Conservation (phyloP, 1,139 yeast species). For the Magnusiomyces suaveolens region DNA sequence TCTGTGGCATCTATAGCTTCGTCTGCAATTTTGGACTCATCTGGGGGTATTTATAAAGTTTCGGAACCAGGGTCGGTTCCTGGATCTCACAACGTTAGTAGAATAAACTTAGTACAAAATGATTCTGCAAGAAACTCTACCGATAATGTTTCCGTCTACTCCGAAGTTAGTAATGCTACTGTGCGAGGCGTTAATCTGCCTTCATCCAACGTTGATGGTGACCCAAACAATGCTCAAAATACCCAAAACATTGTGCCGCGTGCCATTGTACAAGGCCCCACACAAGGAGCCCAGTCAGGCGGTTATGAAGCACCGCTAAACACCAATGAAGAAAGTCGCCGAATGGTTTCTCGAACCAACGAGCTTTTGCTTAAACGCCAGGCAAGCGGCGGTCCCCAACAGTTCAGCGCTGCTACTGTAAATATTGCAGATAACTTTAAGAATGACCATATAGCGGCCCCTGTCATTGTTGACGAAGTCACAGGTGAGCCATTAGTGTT, state of each 20-base stretch:
- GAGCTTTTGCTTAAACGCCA: constrained; percentile 1
- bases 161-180: constrained; percentile 1
- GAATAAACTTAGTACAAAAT: not conserved
- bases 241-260: not conserved
- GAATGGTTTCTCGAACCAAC: not conserved
- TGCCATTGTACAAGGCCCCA: not conserved
- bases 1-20: not conserved
- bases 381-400: not conserved
- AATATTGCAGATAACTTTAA: constrained; percentile 2
- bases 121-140: not conserved
- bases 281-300: not conserved
- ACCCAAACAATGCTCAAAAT: not conserved
- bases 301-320: constrained; percentile 5
- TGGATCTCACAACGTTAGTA: not conserved
- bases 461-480: constrained; percentile 1
- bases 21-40: not conserved
- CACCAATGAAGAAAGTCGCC: not conserved
- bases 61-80: not conserved
- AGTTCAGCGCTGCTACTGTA: not conserved
- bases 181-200: not conserved
- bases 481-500: constrained; percentile 14
- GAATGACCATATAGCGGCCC: constrained; percentile 3
- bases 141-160: not conserved
- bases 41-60: not conserved
- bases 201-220: not conserved